Conservation (phyloP, 2,329 filamentous ascomycete species). For the Diaporthe citri region DNA sequence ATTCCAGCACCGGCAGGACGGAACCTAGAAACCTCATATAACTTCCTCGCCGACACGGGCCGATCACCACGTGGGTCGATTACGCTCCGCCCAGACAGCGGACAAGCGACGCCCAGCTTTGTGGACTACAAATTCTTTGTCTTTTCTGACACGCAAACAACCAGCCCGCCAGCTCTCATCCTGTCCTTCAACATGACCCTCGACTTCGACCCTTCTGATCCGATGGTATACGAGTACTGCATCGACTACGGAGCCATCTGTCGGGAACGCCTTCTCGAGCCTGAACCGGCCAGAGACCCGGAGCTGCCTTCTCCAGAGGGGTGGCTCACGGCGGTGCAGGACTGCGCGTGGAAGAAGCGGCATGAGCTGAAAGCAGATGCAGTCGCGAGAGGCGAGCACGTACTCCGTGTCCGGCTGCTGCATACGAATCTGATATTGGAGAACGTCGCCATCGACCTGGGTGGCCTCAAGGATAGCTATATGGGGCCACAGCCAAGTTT, state of each 20-base stretch:
- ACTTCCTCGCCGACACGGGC: constrained; percentile 53
- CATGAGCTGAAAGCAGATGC: constrained; percentile 14
- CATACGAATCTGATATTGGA: constrained; percentile 49
- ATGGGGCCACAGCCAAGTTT: constrained; percentile 48
- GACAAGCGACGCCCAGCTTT: background rate
- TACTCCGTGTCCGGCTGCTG: constrained; percentile 47
- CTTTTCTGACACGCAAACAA: constrained; percentile 6
- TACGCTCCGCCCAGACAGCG: constrained; percentile 31
- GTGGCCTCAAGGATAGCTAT: constrained; percentile 51
- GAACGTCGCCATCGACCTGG: constrained; percentile 53
- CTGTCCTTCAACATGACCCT: constrained; percentile 55
- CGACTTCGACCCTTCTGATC: constrained; percentile 50
- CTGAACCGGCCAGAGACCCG: constrained; percentile 40
- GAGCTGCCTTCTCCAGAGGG: constrained; percentile 36
- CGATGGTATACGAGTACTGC: constrained; percentile 60
- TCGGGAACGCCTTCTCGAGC: constrained; percentile 40
- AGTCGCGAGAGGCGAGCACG: constrained; percentile 39
- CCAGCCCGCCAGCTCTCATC: constrained; percentile 46
- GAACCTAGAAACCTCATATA: constrained; percentile 46
- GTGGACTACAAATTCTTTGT: constrained; percentile 32
- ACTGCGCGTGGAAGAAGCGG: constrained; percentile 38
- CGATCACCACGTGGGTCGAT: constrained; percentile 57
- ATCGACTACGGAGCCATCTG: constrained; percentile 44
- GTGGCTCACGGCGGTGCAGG: constrained; percentile 40
- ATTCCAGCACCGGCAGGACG: constrained; percentile 51